Evolutionary conservation across 164 flowering plant species (phyloP).

Genomic region (Cinnamomum chago): DNA sequence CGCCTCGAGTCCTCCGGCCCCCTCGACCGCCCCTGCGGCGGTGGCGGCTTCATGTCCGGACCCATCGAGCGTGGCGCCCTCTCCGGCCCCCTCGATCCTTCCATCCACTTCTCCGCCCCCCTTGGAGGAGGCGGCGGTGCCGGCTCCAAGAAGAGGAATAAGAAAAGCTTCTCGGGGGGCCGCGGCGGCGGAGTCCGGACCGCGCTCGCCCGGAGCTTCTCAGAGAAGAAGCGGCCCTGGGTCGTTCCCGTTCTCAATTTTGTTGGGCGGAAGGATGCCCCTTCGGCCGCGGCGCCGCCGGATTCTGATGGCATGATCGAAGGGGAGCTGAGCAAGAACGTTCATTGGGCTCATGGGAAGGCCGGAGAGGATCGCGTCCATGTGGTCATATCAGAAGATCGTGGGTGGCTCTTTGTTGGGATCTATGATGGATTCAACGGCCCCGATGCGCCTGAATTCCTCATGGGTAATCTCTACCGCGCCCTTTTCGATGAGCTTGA

Average conservation of each 20-base stretch:
- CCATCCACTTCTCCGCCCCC: constrained; percentile 85
- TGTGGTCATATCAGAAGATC: constrained; percentile 94
- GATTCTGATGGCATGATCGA: not conserved
- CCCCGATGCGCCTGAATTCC: constrained; percentile 96
- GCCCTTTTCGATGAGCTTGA: constrained; percentile 81
- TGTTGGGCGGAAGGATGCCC: constrained; percentile 43
- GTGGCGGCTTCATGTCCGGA: constrained; percentile 83
- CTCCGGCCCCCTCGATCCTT: constrained; percentile 75
- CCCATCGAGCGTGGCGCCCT: constrained; percentile 88
- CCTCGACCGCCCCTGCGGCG: constrained; percentile 32
- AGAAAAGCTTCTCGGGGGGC: constrained; percentile 45
- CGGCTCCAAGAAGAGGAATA: constrained; percentile 46
- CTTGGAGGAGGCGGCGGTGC: constrained; percentile 50
- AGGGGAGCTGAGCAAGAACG: constrained; percentile 35
- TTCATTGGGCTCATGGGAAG: constrained; percentile 98
- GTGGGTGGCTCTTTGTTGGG: constrained; percentile 95
- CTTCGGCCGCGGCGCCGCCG: not conserved
- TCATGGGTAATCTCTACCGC: constrained; percentile 87
- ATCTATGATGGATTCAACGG: constrained; percentile 99
- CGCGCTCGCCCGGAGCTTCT: constrained; percentile 49
- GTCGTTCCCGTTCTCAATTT: constrained; percentile 85
- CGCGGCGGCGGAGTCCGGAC: constrained; percentile 40
- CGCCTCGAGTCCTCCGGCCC: constrained; percentile 39
- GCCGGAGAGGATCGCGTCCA: constrained; percentile 99
- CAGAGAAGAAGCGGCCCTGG: constrained; percentile 86